Conservation (phyloP, 78 protist species). For the Guillardia theta region DNA sequence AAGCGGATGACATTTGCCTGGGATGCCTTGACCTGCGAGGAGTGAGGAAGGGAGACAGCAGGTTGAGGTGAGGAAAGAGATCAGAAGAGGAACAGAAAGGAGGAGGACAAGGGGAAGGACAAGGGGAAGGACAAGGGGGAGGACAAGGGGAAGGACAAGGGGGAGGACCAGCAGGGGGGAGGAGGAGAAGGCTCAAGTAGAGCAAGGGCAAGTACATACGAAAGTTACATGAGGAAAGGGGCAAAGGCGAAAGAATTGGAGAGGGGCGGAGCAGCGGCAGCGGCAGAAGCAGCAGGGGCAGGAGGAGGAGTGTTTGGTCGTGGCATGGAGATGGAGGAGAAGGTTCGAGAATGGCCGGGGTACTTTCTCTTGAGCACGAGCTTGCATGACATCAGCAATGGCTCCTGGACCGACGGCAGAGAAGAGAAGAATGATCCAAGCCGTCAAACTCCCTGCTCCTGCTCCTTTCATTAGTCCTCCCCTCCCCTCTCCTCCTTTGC, state of each 20-base stretch:
- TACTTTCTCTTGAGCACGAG: not conserved
- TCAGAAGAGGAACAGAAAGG: not conserved
- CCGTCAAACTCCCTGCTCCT: not conserved
- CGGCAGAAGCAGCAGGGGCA: not conserved
- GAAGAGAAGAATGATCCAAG: not conserved
- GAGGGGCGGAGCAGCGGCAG: not conserved
- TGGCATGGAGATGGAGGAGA: not conserved
- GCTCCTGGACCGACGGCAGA: not conserved
- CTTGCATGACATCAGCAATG: not conserved
- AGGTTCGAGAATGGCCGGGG: not conserved
- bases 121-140: not conserved
- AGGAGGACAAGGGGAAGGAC: not conserved
- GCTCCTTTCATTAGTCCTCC: not conserved
- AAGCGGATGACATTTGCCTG: too few species aligned
- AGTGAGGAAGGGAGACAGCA: not conserved
- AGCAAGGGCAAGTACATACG: not conserved
- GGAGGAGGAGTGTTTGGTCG: not conserved
- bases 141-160: not conserved
- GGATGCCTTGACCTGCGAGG: too few species aligned
- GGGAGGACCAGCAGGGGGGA: not conserved
- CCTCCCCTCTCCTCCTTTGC: not conserved
- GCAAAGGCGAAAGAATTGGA: not conserved
- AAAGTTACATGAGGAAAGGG: not conserved
- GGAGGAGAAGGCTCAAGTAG: not conserved
- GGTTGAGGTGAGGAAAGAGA: not conserved